Percentiles rank a stretch among this genome's conserved stretches.
These are phyloP conservation scores for Clathrus columnatus DNA, from an alignment of 768 basidiomycete genomes.

Conservation along the genomic window DNA sequence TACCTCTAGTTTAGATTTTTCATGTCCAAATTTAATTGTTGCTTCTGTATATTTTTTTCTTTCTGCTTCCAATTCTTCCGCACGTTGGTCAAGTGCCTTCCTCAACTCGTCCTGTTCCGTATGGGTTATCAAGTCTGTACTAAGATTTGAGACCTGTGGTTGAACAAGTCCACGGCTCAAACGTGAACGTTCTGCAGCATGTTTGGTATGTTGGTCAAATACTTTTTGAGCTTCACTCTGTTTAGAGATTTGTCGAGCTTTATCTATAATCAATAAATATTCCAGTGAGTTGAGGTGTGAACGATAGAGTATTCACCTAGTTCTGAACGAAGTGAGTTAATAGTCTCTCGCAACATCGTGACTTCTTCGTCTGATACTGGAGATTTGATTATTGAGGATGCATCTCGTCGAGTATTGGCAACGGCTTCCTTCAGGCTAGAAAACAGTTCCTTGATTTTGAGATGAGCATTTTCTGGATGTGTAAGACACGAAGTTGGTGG, in stretches of 20 bases:
- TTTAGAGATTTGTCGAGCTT: slow-evolving; percentile 24
- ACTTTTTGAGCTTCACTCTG: slow-evolving; percentile 34
- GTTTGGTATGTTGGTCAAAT: slow-evolving; percentile 45
- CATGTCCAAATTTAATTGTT: slow-evolving; percentile 51
- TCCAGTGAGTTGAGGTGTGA: too few species aligned
- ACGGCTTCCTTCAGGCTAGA: slow-evolving; percentile 30
- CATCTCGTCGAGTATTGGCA: slow-evolving; percentile 20
- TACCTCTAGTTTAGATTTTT: slow-evolving; percentile 62
- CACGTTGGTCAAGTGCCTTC: slow-evolving; percentile 43
- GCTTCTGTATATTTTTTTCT: slow-evolving; percentile 56
- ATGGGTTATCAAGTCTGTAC: slow-evolving; percentile 44
- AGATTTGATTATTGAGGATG: slow-evolving; percentile 6
- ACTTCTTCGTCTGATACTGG: slow-evolving; percentile 35
- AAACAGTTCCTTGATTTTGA: slow-evolving; percentile 39
- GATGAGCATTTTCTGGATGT: slow-evolving; percentile 39
- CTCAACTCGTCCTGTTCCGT: slow-evolving; percentile 47
- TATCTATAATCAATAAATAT: too few species aligned
- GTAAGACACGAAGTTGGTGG: slow-evolving; percentile 22
- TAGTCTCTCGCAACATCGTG: slow-evolving; percentile 39
- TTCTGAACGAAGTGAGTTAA: slow-evolving; percentile 45
- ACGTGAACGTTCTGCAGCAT: slow-evolving; percentile 20
- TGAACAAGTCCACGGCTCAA: slow-evolving; percentile 23
- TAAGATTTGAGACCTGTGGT: slow-evolving; percentile 33
- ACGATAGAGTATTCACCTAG: slow-evolving; percentile 36
- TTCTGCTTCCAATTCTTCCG: slow-evolving; percentile 54